Percentiles rank a stretch among this genome's conserved stretches.
Conservation (phyloP, 176 grass and related monocot genomes). For the Chrysopogon serrulatus region DNA sequence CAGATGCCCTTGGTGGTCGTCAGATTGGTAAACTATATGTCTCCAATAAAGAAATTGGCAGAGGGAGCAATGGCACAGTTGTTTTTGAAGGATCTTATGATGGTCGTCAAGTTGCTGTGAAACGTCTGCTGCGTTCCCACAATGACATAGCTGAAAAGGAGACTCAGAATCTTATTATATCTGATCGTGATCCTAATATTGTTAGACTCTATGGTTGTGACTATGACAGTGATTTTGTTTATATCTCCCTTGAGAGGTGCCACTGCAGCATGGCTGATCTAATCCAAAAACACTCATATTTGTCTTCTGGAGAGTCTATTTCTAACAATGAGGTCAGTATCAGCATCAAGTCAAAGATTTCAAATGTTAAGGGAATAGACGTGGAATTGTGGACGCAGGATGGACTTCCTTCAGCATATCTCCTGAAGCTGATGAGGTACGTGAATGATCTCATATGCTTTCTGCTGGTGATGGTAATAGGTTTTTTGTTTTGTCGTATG, state of each 20-base stretch:
- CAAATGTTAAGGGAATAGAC: conserved; percentile 41
- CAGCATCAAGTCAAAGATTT: conserved; percentile 15
- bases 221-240: conserved; percentile 81
- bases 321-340: not conserved
- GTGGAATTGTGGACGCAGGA: conserved; percentile 71
- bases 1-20: conserved; percentile 47
- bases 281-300: conserved; percentile 40
- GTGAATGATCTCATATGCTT: not conserved
- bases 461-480: not conserved
- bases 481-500: not conserved
- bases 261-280: conserved; percentile 78
- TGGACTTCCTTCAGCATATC: conserved; percentile 73
- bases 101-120: conserved; percentile 79
- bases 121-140: conserved; percentile 79
- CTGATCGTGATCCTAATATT: conserved; percentile 93
- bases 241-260: conserved; percentile 94
- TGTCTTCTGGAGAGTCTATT: conserved; percentile 12
- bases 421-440: conserved; percentile 95
- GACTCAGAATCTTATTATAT: conserved; percentile 92
- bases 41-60: conserved; percentile 84
- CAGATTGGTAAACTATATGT: conserved; percentile 80
- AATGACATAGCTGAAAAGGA: conserved; percentile 89
- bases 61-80: conserved; percentile 95
- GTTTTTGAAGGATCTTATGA: conserved; percentile 88
- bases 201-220: conserved; percentile 85